Evolutionary conservation across 225 moss, liverwort and hornwort genomes (phyloP).

Genomic region (Bryum argenteum): DNA sequence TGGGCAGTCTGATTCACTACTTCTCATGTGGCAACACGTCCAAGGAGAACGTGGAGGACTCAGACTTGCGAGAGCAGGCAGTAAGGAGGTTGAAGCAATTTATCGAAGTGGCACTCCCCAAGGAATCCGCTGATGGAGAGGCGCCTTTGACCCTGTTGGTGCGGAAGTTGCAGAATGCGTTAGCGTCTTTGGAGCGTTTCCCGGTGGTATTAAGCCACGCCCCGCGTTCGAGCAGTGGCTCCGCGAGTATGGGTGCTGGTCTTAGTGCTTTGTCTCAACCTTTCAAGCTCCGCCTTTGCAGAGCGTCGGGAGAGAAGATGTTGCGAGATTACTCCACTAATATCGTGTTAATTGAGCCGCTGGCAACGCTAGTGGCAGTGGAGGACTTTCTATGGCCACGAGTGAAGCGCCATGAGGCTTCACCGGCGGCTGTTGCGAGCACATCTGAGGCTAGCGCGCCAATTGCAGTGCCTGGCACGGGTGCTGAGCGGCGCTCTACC

Average conservation of each 20-base stretch:
- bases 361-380: slow-evolving; percentile 88
- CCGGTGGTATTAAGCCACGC: slow-evolving; percentile 92
- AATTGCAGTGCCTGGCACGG: slow-evolving; percentile 57
- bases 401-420: slow-evolving; percentile 83
- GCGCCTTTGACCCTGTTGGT: slow-evolving; percentile 79
- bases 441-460: slow-evolving; percentile 65
- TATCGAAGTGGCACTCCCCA: slow-evolving; percentile 61
- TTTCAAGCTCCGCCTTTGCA: slow-evolving; percentile 90
- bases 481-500: slow-evolving; percentile 72
- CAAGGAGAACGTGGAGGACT: slow-evolving; percentile 59
- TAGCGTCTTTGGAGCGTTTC: slow-evolving; percentile 90
- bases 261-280: slow-evolving; percentile 90
- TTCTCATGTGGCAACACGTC: slow-evolving; percentile 72
- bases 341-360: slow-evolving; percentile 89
- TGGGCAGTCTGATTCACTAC: slow-evolving; percentile 74
- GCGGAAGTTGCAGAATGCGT: slow-evolving; percentile 93
- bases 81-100: slow-evolving; percentile 86
- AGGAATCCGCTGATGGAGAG: slow-evolving; percentile 35
- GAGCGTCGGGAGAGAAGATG: slow-evolving; percentile 78
- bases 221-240: slow-evolving; percentile 76
- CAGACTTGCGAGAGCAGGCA: slow-evolving; percentile 66
- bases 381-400: slow-evolving; percentile 99
- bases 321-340: slow-evolving; percentile 91
- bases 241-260: slow-evolving; percentile 79
- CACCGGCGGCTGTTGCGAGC: slow-evolving; percentile 54